Percentiles rank a stretch among this genome's conserved stretches.
Evolutionary conservation across 805 yeast genomes (phyloP).

Genomic region (Hyphopichia homilentoma): DNA sequence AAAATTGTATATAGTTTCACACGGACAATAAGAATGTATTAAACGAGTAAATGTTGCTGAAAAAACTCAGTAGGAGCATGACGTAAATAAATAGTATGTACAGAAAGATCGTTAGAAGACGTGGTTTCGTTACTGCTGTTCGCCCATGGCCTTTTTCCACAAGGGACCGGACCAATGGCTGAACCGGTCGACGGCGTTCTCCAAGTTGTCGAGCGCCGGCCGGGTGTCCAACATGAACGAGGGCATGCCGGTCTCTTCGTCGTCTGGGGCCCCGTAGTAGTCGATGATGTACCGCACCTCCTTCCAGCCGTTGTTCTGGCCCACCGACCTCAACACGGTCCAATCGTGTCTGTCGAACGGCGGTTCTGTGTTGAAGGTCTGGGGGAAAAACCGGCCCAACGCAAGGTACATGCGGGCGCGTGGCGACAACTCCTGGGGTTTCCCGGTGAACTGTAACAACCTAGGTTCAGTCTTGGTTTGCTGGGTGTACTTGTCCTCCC

Average conservation of each 20-base stretch:
- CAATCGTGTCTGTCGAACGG: slow-evolving; percentile 99
- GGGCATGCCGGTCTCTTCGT: slow-evolving; percentile 80
- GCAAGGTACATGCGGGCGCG: slow-evolving; percentile 68
- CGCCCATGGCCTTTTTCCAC: slow-evolving; percentile 71
- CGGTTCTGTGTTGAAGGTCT: slow-evolving; percentile 65
- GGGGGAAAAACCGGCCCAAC: slow-evolving; percentile 70
- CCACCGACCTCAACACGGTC: slow-evolving; percentile 77
- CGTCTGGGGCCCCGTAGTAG: slow-evolving; percentile 95
- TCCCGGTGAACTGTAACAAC: slow-evolving; percentile 81
- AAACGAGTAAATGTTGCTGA: no score
- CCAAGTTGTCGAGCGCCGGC: slow-evolving; percentile 79
- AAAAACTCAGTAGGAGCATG: no score
- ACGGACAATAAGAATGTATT: no score
- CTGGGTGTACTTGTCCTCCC: slow-evolving; percentile 78
- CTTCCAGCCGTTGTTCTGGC: slow-evolving; percentile 48
- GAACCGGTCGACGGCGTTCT: slow-evolving; percentile 65
- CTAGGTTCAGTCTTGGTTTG: slow-evolving; percentile 63
- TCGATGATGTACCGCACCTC: slow-evolving; percentile 90
- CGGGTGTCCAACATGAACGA: slow-evolving; percentile 90
- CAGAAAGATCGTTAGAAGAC: no score
- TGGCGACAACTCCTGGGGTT: slow-evolving; percentile 85
- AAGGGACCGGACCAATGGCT: slow-evolving; percentile 63
- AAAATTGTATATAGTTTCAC: no score
- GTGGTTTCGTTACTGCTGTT: slow-evolving; percentile 11
- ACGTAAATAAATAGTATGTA: no score